These are phyloP conservation scores for Platanus orientalis DNA, from an alignment of 164 flowering plant species.

Conservation along the genomic window DNA sequence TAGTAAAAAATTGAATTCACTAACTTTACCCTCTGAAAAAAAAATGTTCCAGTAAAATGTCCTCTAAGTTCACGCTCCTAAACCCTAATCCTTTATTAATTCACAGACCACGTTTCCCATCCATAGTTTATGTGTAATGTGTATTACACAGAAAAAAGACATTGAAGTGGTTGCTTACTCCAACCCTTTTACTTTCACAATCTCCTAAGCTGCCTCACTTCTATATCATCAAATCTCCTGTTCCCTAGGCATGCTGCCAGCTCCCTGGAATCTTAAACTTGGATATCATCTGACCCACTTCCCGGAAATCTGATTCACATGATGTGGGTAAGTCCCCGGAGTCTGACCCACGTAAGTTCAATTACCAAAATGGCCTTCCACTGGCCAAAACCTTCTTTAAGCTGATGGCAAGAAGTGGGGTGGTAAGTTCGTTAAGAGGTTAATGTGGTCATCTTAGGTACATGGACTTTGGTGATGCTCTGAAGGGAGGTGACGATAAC, in stretches of 20 bases:
- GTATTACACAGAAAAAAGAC: constrained; percentile 7
- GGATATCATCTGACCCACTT: too few species aligned
- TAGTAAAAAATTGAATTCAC: neutral
- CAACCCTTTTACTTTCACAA: constrained; percentile 60
- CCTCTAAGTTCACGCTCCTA: constrained; percentile 27
- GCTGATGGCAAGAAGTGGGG: too few species aligned
- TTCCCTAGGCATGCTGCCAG: constrained; percentile 39
- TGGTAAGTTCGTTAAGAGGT: too few species aligned
- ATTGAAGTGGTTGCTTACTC: constrained; percentile 38
- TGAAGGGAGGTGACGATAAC: too few species aligned
- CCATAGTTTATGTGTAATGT: neutral
- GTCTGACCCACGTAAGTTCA: neutral
- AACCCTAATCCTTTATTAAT: constrained; percentile 12
- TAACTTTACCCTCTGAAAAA: constrained; percentile 7
- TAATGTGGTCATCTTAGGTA: too few species aligned
- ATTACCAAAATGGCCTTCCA: neutral
- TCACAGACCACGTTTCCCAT: constrained; percentile 14
- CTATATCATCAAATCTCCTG: constrained; percentile 38
- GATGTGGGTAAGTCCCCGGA: neutral
- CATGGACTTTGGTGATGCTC: too few species aligned
- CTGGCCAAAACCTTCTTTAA: too few species aligned
- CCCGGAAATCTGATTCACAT: constrained; percentile 16
- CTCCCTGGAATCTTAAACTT: too few species aligned
- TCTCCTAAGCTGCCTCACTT: constrained; percentile 59
- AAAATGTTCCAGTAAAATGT: constrained; percentile 14